Evolutionary conservation across 768 basidiomycete genomes (phyloP).

Genomic region (Paxillus involutus): DNA sequence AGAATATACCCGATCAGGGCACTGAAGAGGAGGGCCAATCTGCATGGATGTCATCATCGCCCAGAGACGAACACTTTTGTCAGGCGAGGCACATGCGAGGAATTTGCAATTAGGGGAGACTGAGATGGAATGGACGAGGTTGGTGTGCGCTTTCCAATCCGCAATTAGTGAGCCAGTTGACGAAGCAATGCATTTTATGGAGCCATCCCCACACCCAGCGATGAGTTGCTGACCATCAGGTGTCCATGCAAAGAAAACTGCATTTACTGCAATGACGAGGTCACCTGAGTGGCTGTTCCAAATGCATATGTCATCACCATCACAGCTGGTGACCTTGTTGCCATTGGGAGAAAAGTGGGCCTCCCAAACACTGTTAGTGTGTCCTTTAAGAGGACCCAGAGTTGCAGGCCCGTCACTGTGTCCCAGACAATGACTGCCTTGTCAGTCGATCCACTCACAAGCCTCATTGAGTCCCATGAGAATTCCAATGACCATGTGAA

Average conservation of each 20-base stretch:
- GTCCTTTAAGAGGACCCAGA: not conserved
- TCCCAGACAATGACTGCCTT: not conserved
- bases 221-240: not conserved
- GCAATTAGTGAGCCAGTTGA: not conserved
- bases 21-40: not conserved
- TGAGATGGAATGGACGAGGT: not conserved
- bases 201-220: not conserved
- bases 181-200: not conserved
- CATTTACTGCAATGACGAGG: no score
- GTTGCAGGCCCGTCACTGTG: not conserved
- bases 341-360: not conserved
- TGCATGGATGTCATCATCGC: not conserved
- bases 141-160: constrained; percentile 1
- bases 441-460: no score
- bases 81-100: constrained; percentile 6
- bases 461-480: no score
- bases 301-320: not conserved
- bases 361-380: not conserved
- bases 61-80: constrained; percentile 11
- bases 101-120: constrained; percentile 5
- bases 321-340: not conserved
- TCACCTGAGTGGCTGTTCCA: not conserved
- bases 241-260: not conserved
- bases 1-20: not conserved
- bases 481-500: not conserved